A percentile compares a stretch with the other conserved stretches of the same genome.
Evolutionary conservation across 2,329 filamentous ascomycete species (phyloP).

Genomic region (Dichotomopilus funicola): DNA sequence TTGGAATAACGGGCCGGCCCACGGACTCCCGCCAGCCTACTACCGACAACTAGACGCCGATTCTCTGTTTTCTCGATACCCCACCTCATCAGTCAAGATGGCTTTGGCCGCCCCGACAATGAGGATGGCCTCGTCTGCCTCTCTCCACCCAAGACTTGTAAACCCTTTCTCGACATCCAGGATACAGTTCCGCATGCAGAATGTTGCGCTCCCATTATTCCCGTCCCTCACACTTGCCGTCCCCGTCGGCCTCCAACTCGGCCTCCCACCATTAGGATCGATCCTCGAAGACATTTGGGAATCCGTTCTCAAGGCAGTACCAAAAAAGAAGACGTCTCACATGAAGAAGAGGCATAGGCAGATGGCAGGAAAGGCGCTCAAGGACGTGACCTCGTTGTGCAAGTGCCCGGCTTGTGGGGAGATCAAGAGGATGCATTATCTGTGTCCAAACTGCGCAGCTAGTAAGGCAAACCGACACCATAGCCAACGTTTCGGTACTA

Average conservation of each 20-base stretch:
- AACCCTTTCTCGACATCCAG: conserved; percentile 18
- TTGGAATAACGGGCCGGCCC: background rate
- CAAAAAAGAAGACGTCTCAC: conserved; percentile 98
- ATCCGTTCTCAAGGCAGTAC: conserved; percentile 81
- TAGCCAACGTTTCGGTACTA: conserved; percentile 11
- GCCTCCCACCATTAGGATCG: conserved; percentile 53
- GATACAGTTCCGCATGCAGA: conserved; percentile 16
- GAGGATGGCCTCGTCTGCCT: conserved; percentile 19
- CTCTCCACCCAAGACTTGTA: conserved; percentile 20
- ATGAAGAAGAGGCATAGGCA: conserved; percentile 90
- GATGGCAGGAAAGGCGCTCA: conserved; percentile 89
- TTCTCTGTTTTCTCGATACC: background rate
- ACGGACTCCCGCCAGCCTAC: too few species aligned
- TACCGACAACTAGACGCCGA: background rate
- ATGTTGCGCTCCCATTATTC: conserved; percentile 22
- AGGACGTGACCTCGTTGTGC: conserved; percentile 82
- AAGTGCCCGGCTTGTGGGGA: conserved; percentile 85
- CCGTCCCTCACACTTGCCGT: conserved; percentile 22
- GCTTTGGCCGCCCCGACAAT: conserved; percentile 21
- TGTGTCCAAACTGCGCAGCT: conserved; percentile 81
- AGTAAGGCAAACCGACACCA: conserved; percentile 47
- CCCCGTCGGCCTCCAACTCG: conserved; percentile 43
- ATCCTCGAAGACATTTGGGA: conserved; percentile 86
- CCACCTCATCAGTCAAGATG: conserved; percentile 10
- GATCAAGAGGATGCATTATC: conserved; percentile 77